These are phyloP conservation scores for Aspergillus novoparasiticus DNA, from an alignment of 2,329 filamentous ascomycete genomes.

Conservation along the genomic window DNA sequence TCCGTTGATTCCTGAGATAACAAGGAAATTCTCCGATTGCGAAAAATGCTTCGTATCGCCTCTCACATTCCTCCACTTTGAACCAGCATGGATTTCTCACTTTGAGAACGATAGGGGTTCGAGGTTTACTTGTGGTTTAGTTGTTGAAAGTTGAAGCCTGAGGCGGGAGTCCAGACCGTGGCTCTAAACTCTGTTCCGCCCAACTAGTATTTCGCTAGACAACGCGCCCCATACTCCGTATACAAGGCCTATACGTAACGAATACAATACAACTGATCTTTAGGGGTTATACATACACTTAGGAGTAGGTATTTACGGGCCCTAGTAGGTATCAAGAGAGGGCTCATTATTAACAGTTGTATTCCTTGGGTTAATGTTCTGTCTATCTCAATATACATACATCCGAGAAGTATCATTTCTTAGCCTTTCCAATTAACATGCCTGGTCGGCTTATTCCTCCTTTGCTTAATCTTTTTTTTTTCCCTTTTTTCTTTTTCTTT, in stretches of 20 bases:
- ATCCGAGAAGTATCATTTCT: not conserved
- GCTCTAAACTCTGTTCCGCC: not conserved
- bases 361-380: not conserved
- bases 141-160: not conserved
- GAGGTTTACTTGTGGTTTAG: not conserved
- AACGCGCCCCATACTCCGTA: not conserved
- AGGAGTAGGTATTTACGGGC: not conserved
- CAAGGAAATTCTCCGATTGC: not conserved
- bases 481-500: not conserved
- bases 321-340: not conserved
- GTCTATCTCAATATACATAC: conserved; percentile 3
- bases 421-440: conserved; percentile 5
- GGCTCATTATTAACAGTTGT: not conserved
- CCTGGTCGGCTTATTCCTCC: conserved; percentile 2
- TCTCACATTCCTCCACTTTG: not conserved
- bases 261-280: not conserved
- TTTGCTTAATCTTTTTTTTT: not conserved
- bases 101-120: not conserved
- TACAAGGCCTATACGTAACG: not conserved
- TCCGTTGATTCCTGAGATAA: not conserved
- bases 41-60: not conserved
- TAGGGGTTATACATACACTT: not conserved
- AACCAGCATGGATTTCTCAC: not conserved
- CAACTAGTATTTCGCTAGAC: not conserved
- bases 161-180: conserved; percentile 1